phyloP scores from a whole-genome alignment of 768 basidiomycete species.

The Lentinus tigrinus region DNA sequence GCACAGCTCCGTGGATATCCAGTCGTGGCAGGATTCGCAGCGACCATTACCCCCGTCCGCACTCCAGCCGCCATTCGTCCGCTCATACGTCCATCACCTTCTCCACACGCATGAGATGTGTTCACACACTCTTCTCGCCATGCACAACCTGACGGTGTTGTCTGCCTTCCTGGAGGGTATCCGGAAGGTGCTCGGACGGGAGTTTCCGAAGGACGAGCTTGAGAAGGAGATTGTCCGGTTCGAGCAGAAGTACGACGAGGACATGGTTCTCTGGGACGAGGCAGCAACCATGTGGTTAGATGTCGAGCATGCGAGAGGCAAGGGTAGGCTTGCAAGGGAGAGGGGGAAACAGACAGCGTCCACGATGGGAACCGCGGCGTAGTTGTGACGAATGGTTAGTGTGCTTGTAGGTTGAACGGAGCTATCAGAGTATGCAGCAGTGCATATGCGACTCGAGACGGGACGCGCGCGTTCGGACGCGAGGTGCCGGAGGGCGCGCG shows the following conservation, averaged over 20 bases:
- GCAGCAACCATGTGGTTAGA: conserved; percentile 59
- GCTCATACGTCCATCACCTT: conserved; percentile 81
- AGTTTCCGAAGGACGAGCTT: conserved; percentile 28
- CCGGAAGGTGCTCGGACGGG: conserved; percentile 34
- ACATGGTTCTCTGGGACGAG: conserved; percentile 43
- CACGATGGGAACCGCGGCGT: conserved; percentile 17
- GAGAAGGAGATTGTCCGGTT: conserved; percentile 52
- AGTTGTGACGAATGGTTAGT: background rate
- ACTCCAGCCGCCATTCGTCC: conserved; percentile 32
- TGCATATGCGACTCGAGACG: no score
- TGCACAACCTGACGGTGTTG: conserved; percentile 75
- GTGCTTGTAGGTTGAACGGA: background rate
- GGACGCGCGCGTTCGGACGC: no score
- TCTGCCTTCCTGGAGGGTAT: conserved; percentile 63
- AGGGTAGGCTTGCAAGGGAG: conserved; percentile 71
- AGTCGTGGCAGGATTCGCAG: conserved; percentile 9
- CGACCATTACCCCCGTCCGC: conserved; percentile 20
- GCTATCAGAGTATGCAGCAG: no score
- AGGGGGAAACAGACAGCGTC: conserved; percentile 38
- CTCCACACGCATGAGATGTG: conserved; percentile 90
- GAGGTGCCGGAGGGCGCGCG: no score
- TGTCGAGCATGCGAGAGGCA: conserved; percentile 71
- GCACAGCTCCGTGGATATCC: conserved; percentile 43
- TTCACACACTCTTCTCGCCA: conserved; percentile 68
- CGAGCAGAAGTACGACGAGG: conserved; percentile 48